These are phyloP conservation scores for Alopecurus myosuroides DNA, from an alignment of 176 grass and related monocot genomes.

Conservation along the genomic window DNA sequence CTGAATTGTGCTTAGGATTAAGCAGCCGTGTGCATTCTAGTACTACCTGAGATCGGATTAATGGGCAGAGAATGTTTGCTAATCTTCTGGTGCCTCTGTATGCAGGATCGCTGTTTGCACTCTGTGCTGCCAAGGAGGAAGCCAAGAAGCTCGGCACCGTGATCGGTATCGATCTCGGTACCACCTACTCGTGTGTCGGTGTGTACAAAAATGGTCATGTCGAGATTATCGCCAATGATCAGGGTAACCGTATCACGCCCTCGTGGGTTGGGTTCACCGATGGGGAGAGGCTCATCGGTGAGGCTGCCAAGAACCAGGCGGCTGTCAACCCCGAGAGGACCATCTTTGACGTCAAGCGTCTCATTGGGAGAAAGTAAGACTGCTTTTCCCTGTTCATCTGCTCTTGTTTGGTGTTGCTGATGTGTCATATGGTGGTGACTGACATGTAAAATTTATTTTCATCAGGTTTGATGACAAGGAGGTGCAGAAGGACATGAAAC, in stretches of 20 bases:
- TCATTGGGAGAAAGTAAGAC: conserved; percentile 68
- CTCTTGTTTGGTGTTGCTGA: neutral
- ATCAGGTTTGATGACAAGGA: conserved; percentile 78
- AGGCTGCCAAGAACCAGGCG: conserved; percentile 74
- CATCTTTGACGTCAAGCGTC: conserved; percentile 74
- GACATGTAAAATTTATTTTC: neutral
- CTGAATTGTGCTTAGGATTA: neutral
- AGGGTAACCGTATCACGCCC: conserved; percentile 74
- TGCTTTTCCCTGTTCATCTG: neutral
- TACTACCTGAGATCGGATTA: neutral
- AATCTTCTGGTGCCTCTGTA: neutral
- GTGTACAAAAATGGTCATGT: conserved; percentile 67
- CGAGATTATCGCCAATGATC: conserved; percentile 67
- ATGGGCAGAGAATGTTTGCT: neutral
- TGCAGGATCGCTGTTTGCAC: conserved; percentile 54
- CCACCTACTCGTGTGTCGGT: conserved; percentile 55
- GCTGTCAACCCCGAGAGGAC: conserved; percentile 63
- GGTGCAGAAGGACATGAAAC: conserved; percentile 75
- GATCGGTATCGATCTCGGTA: conserved; percentile 69
- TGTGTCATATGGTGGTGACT: neutral
- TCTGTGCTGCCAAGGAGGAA: conserved; percentile 60
- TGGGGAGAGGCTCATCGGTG: conserved; percentile 66
- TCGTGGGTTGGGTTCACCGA: conserved; percentile 68
- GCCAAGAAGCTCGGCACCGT: conserved; percentile 54
- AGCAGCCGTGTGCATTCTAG: neutral